Evolutionary conservation across 2,329 filamentous ascomycete species (phyloP).

Genomic region (Colletotrichum sp.): DNA sequence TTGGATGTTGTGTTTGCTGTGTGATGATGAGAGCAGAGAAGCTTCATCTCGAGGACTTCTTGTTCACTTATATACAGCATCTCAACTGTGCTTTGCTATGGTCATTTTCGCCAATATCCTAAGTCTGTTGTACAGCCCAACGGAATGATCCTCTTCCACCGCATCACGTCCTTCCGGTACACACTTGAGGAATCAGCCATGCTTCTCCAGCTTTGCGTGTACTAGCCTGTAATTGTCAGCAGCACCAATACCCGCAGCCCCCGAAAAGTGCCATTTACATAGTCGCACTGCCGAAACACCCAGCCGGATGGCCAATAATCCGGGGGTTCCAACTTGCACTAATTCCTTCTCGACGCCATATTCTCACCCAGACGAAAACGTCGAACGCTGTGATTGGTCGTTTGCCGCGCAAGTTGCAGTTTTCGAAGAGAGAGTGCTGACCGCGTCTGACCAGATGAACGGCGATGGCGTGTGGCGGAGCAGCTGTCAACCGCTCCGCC

Average conservation of each 20-base stretch:
- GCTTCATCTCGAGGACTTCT: not conserved
- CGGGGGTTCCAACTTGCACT: not conserved
- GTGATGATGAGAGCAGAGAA: not conserved
- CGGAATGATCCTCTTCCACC: slow-evolving; percentile 8
- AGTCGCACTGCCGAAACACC: not conserved
- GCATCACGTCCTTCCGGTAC: not conserved
- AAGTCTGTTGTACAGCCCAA: slow-evolving; percentile 4
- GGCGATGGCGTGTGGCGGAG: not conserved
- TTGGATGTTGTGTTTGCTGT: not conserved
- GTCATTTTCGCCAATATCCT: not conserved
- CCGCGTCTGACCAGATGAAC: not conserved
- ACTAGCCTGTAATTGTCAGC: not conserved
- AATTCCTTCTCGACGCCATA: not conserved
- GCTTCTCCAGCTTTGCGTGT: not conserved
- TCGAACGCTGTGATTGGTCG: not conserved
- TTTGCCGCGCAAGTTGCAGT: not conserved
- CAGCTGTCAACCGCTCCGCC: not conserved
- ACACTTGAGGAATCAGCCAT: not conserved
- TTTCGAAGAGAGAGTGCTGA: not conserved
- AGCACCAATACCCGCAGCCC: not conserved
- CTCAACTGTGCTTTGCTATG: not conserved
- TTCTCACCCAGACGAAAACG: not conserved
- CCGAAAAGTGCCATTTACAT: not conserved
- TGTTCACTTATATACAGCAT: not conserved
- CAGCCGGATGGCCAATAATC: not conserved